Base-by-base conservation (phyloP, 2,329 filamentous ascomycete species). In the Orbilia brochopaga region DNA sequence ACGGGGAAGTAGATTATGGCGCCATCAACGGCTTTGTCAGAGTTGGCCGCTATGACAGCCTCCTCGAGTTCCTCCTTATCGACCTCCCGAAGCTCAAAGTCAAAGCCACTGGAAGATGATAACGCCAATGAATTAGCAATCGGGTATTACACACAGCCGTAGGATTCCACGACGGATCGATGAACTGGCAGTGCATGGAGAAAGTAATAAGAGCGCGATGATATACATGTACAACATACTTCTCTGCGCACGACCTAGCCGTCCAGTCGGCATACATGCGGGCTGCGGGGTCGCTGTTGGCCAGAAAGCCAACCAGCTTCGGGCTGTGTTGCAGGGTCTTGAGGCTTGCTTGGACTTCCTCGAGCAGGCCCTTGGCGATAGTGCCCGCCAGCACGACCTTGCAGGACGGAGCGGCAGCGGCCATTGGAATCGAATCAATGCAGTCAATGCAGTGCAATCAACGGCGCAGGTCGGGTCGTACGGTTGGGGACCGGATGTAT, bases 1-100 rank as follows among this genome's bases (percentile, higher is more conserved):
- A 99, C 95, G 63, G 94, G 94, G 80, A 97, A 99, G 85, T 99
- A 99, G 79, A 99, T 90, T 75, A 99, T 95, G 78, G 97, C 96
- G 76, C 86, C 76, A 23, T 77, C 75, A 11, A 77, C 74, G 11
- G 74, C 78, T 64, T 84, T 79, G 80, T 97, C 91, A 32, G 85
- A 82, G 80, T 99, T 99, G 78, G 93, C 93, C 75, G 85, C 84
- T 75, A 93, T 85, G 78, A 99, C 89, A 75, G 88, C 87, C 76
- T 96, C 91, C 83, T 99, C 94, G 74, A 97, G 89, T 52, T 87
- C 84, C 78, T 97, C 92, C 79, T 93, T 93, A 77, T 90, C 86
- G 58, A 96, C 88, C 78, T 88, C 86, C 76, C 90, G 90, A 70
- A 97, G 86, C 76, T 92, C 87, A 79, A 97, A 99, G 74, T 86